phyloP scores from a whole-genome alignment of 202 grass and related monocot genomes.

The Eragrostis tef region DNA sequence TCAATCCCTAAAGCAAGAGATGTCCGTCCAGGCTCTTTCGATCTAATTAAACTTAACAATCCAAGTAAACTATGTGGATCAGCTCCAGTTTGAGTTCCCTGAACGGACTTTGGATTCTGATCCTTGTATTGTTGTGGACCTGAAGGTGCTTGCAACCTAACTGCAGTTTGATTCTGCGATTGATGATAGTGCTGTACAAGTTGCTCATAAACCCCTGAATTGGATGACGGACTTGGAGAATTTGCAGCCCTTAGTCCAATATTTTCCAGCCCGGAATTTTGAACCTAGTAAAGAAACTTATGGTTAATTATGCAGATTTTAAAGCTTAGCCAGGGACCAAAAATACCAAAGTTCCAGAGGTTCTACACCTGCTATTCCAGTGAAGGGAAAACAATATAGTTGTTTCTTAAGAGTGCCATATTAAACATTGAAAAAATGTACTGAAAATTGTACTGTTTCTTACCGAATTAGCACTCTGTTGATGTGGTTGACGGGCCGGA shows the following conservation, averaged over 20 bases:
- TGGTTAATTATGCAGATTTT: slow-evolving; percentile 37
- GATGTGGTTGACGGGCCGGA: slow-evolving; percentile 66
- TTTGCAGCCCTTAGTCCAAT: slow-evolving; percentile 68
- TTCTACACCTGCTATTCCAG: background rate
- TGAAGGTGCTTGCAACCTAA: slow-evolving; percentile 68
- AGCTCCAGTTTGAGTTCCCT: slow-evolving; percentile 51
- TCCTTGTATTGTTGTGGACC: slow-evolving; percentile 62
- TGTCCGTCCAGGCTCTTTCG: slow-evolving; percentile 70
- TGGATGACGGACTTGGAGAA: slow-evolving; percentile 60
- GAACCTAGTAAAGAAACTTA: slow-evolving; percentile 61
- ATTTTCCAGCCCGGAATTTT: slow-evolving; percentile 63
- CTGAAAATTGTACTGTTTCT: slow-evolving; percentile 52
- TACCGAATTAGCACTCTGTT: slow-evolving; percentile 67
- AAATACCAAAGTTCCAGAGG: slow-evolving; percentile 3
- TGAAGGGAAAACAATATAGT: slow-evolving; percentile 11
- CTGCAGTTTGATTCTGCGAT: slow-evolving; percentile 57
- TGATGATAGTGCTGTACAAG: slow-evolving; percentile 89
- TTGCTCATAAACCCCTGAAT: slow-evolving; percentile 72
- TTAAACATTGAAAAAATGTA: slow-evolving; percentile 50
- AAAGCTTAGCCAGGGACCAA: slow-evolving; percentile 27
- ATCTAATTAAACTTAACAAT: slow-evolving; percentile 73
- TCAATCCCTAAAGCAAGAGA: slow-evolving; percentile 93
- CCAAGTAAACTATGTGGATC: slow-evolving; percentile 80
- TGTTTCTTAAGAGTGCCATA: slow-evolving; percentile 49
- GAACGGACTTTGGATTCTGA: slow-evolving; percentile 67